A percentile compares a stretch with the other conserved stretches of the same genome.
Evolutionary conservation across 2,329 filamentous ascomycete species (phyloP).

Genomic region (Phaeoacremonium minimum): DNA sequence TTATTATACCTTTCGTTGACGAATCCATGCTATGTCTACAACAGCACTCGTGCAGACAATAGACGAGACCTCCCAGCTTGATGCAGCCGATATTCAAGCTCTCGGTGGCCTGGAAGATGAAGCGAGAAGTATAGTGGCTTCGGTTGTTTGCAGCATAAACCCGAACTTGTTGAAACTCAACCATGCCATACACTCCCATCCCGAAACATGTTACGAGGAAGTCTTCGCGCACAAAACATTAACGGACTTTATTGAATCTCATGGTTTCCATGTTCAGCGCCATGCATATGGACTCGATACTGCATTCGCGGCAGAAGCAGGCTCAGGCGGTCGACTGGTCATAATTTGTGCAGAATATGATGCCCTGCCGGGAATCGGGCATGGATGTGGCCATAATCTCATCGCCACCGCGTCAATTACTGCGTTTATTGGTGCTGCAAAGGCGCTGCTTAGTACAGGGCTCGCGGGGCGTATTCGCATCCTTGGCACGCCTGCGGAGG

Average conservation of each 20-base stretch:
- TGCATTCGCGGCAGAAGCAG: background rate
- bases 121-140: background rate
- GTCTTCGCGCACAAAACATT: background rate
- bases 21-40: background rate
- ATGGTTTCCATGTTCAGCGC: background rate
- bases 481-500: conserved; percentile 39
- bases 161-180: background rate
- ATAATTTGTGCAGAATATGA: conserved; percentile 16
- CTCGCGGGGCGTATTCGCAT: conserved; percentile 19
- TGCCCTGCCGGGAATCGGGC: conserved; percentile 29
- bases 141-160: background rate
- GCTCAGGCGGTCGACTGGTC: background rate
- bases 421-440: conserved; percentile 26
- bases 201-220: conserved; percentile 1
- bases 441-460: conserved; percentile 13
- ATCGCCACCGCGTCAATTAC: conserved; percentile 31
- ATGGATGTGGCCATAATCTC: conserved; percentile 37
- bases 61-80: background rate
- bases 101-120: background rate
- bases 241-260: background rate
- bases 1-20: too few species aligned
- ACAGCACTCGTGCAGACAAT: background rate
- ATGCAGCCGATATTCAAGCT: background rate
- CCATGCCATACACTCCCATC: background rate
- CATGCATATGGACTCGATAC: background rate